Evolutionary conservation across 257 asterid species (phyloP), one percentile per base, ranked within the genome.

Genomic region (Plantago elongata): DNA sequence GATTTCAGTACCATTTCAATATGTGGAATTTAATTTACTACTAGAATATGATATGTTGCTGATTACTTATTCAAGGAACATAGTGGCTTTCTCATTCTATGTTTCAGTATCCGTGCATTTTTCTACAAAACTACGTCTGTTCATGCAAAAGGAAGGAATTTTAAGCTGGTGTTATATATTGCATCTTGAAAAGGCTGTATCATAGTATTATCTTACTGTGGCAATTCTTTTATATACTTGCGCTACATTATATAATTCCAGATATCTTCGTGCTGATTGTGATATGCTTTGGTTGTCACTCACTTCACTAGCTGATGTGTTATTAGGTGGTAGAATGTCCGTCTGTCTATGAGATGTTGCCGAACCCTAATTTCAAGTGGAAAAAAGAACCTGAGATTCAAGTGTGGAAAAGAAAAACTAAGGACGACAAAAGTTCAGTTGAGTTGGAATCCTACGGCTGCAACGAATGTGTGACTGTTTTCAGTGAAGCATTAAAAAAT

Each of bases 291-390:
- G 42, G n/a, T 37, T 61, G 52, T 50, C 14, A 40, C 43, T 40
- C 54, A 52, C 61, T 67, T 51, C 16, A 46, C 40, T 62, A 50
- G 43, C 51, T 45, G 37, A 22, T 67, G 14, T 17, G 45, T 69
- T 66, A 30, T 11, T 64, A 88, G 96, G 63, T 88, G 63, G 78
- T 88, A 42, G 95, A 83, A 77, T 85, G 92, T 71, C 95, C 96
- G 27, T 85, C 96, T 52, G 54, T 88, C 59, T 88, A 88, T 56
- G 95, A 88, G 78, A 83, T 88, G 95, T 57, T 88, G 77, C 84
- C 95, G 38, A 80, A 81, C 72, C 71, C 88, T 12, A 66, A 77
- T 59, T 88, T 88, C 77, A 75, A 81, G 62, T 88, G 95, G 96
- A 78, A 72, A 75, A 85, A 83, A 74, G 70, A 79, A 69, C 92